Percentiles rank a stretch among this genome's conserved stretches.
phyloP scores from a whole-genome alignment of 352 stramenopile species.

The Globisporangium echinulatum region DNA sequence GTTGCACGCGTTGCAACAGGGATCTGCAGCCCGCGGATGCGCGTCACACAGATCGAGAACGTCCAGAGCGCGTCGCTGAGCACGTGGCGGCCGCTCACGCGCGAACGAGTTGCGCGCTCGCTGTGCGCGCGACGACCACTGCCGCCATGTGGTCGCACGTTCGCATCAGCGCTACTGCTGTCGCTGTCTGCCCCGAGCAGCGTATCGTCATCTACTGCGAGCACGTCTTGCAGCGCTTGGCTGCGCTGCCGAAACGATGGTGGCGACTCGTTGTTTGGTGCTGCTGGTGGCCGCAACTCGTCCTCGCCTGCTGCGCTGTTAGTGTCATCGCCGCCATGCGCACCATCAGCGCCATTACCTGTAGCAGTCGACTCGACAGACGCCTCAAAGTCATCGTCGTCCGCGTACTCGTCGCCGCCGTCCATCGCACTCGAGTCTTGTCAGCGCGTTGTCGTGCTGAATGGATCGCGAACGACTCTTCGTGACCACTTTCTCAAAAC shows the following conservation, averaged over 20 bases:
- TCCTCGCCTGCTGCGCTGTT: not conserved
- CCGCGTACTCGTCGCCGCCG: conserved; percentile 13
- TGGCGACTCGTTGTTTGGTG: not conserved
- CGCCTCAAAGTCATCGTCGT: conserved; percentile 20
- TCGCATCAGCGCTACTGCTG: not conserved
- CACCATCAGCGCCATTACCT: not conserved
- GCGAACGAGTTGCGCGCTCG: not conserved
- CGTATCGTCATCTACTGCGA: conserved; percentile 4
- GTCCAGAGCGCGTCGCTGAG: conserved; percentile 43
- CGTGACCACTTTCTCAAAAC: no score
- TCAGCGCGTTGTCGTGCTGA: not conserved
- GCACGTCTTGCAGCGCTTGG: conserved; percentile 5
- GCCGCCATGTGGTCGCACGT: not conserved
- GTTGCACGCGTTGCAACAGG: conserved; percentile 20
- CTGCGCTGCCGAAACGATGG: conserved; percentile 1
- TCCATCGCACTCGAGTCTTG: conserved; percentile 1
- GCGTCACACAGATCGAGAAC: conserved; percentile 31
- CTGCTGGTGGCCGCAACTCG: conserved; percentile 8
- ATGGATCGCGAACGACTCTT: not conserved
- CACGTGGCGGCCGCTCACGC: conserved; percentile 13
- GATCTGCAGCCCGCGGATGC: conserved; percentile 41
- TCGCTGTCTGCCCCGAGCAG: conserved; percentile 1
- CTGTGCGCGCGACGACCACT: not conserved
- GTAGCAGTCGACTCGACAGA: conserved; percentile 1
- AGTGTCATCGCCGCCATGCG: not conserved